Base-by-base conservation (phyloP, 1,284 basidiomycete genomes). In the Tylopilus sp. region DNA sequence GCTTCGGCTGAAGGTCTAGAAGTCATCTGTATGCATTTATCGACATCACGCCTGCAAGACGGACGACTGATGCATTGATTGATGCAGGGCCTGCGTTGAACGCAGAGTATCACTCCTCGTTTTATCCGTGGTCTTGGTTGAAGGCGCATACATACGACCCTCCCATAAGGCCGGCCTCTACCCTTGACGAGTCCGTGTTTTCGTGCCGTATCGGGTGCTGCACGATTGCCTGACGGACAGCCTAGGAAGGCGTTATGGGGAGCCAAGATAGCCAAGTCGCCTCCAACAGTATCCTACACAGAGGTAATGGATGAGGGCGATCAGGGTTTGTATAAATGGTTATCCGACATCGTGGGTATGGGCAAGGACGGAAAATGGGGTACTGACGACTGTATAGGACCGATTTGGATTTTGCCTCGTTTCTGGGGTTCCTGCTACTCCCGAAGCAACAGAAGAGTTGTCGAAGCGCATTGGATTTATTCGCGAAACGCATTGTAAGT, bases 341-440 rank as follows among this genome's bases (percentile, higher is more conserved):
- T 98, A 23, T 85, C 88, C 48, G 92, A 93, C 74, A 88, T 98
- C 60, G 95, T 95, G 71, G 74, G 90, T 85, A 23, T 58, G 34
- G 37, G 27, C 17, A 52, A 35, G 48, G 42, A 54, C 13, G 13
- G 53, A 31, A 29, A 37, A 37, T 3, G 25, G 17, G 41, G 52
- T 21, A 53, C 66, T 72, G 68, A 77, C 39, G 25, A 23, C 3
- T 54, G 56, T 39, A 29, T 72, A 96, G 93, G 87, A 95, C 71
- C 84, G 84, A 50, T 98, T 92, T 76, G 98, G 97, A 0, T 96
- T 98, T 79, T 95, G 91, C 65, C 94, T 98, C 72, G 86, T 98
- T 9, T 84, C 88, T 14, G 93, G 90, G 19, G 93, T 98, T 6
- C 95, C 96, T 5, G 79, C 87, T 1, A 94, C 91, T 1, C 86